These are phyloP conservation scores for Colletotrichum zoysiae DNA, from an alignment of 2,329 filamentous ascomycete genomes.

Conservation along the genomic window DNA sequence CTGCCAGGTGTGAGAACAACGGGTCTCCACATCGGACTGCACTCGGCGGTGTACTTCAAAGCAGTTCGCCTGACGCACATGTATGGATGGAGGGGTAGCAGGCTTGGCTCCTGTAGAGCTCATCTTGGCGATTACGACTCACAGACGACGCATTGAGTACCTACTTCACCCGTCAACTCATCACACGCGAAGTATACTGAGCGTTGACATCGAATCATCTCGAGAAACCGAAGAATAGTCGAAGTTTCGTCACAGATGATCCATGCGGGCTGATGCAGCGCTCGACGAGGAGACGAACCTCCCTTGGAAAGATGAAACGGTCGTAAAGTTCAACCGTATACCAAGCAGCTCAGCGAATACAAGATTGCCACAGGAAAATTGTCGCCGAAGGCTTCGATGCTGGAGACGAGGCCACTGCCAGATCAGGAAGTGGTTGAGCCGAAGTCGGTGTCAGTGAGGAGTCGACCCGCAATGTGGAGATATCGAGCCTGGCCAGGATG, in stretches of 20 bases:
- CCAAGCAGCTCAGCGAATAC: slow-evolving; percentile 22
- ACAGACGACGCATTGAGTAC: neutral
- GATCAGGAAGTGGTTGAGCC: slow-evolving; percentile 25
- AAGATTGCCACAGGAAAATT: slow-evolving; percentile 18
- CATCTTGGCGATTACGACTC: neutral
- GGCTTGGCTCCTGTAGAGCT: neutral
- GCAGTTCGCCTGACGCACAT: neutral
- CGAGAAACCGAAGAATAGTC: neutral
- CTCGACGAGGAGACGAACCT: slow-evolving; percentile 37
- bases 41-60: neutral
- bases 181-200: slow-evolving; percentile 14
- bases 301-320: slow-evolving; percentile 35
- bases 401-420: slow-evolving; percentile 2
- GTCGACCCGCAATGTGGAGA: neutral
- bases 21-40: neutral
- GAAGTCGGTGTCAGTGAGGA: slow-evolving; percentile 9
- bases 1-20: neutral
- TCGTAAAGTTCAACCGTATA: slow-evolving; percentile 23
- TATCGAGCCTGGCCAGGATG: slow-evolving; percentile 15
- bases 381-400: neutral
- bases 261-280: slow-evolving; percentile 24
- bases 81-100: neutral
- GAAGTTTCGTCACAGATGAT: slow-evolving; percentile 27
- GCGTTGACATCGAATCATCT: slow-evolving; percentile 1
- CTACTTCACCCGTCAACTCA: slow-evolving; percentile 33